phyloP scores from a whole-genome alignment of 305 asterid species.

The Caryopteris hybrid region DNA sequence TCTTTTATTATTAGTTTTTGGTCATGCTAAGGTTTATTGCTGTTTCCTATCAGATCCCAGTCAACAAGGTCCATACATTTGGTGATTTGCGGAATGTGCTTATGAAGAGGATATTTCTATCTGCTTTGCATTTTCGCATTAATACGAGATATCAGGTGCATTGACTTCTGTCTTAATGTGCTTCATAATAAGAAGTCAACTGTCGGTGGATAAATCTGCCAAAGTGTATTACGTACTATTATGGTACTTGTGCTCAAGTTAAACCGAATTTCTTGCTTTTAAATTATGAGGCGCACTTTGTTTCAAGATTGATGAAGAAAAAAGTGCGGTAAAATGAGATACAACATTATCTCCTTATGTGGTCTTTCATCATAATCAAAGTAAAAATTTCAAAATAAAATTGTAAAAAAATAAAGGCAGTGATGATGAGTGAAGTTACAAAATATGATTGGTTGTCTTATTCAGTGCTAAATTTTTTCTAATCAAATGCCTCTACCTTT shows the following conservation, averaged over 20 bases:
- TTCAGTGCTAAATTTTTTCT: conserved; percentile 2
- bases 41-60: conserved; percentile 72
- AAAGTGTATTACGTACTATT: not conserved
- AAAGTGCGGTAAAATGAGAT: not conserved
- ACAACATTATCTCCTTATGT: not conserved
- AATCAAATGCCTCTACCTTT: not conserved
- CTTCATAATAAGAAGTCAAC: conserved; percentile 2
- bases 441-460: not conserved
- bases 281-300: not conserved
- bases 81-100: conserved; percentile 88
- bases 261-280: not conserved
- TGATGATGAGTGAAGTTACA: not conserved
- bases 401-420: not conserved
- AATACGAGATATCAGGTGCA: conserved; percentile 96
- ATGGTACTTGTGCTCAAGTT: conserved; percentile 10
- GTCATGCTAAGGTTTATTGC: conserved; percentile 11
- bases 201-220: conserved; percentile 8
- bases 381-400: not conserved
- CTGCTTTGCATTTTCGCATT: conserved; percentile 98
- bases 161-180: conserved; percentile 21
- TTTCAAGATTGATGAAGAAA: not conserved
- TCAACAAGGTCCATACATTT: conserved; percentile 77
- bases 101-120: conserved; percentile 99
- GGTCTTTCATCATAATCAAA: not conserved
- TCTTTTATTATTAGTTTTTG: conserved; percentile 9